Base-by-base conservation (phyloP, 2,329 filamentous ascomycete genomes). In the Geoglossum cookeanum region DNA sequence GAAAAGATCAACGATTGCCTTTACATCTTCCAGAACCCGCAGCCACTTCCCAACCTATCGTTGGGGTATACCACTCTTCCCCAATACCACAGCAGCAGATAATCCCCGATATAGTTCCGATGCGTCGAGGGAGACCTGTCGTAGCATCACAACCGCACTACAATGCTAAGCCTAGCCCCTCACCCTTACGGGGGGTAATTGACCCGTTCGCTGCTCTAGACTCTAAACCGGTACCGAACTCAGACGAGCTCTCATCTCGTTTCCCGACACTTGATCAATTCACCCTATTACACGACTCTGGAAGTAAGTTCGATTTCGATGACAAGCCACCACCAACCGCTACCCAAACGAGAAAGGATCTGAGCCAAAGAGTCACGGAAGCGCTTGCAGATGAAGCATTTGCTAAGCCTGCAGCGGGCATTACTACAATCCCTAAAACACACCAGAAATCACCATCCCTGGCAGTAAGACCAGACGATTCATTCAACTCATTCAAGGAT, bases 201-300 rank as follows among this genome's bases (percentile, higher is more conserved):
- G 92, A 98, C 68, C 92, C 92, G 0, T 98, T 97, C 67, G 88
- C 88, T 17, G 88, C 87, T 0, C 76, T 98, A 30, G 92, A 98
- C 67, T 64, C 72, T 29, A 72, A 72, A 6, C 76, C 57, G 22
- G 42, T 2, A 4, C 53, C 37, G 3, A n/a, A 78, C 27, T 74
- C 75, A 1, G 92, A 97, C 62, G 91, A 97, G 65, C 73, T 96
- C 30, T 88, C 91, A 0, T 78, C 81, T 32, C 80, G 85, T 56
- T 98, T 96, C 63, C 92, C 92, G 0, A 90, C 87, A 4, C 75
- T 98, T 29, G 90, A 97, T 64, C 87, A 97, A 63, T 98, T 98
- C 66, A 84, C 91, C 2, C 74, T 98, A 17, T 73, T 96, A 49
- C 88, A 94, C 63, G 89, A 97, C 61, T 80, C 86, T 60, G 85